phyloP scores from a whole-genome alignment of 1,139 yeast species.

The Suhomyces terraborum region DNA sequence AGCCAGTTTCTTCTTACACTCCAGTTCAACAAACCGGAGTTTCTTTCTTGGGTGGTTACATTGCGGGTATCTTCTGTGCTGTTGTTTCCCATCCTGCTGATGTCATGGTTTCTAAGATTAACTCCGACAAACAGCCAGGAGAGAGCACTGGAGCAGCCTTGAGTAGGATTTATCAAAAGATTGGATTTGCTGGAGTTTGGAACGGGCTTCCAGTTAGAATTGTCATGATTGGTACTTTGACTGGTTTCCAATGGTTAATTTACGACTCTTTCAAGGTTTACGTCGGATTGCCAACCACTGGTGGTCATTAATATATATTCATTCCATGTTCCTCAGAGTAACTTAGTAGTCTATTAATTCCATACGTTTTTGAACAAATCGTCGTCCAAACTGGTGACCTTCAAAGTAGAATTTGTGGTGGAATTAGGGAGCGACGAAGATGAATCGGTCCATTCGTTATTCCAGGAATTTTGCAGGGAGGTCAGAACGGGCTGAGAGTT shows the following conservation, averaged over 20 bases:
- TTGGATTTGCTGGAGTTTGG: constrained; percentile 92
- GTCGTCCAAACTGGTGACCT: constrained; percentile 34
- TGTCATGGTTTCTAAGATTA: constrained; percentile 92
- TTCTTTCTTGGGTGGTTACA: constrained; percentile 89
- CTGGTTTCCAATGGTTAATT: constrained; percentile 95
- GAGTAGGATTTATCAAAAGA: constrained; percentile 69
- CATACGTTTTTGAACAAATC: constrained; percentile 47
- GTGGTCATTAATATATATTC: constrained; percentile 49
- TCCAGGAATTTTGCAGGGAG: constrained; percentile 24
- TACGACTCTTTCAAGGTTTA: constrained; percentile 92
- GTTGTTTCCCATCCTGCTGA: constrained; percentile 95
- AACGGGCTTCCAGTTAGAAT: constrained; percentile 93
- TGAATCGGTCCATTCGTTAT: constrained; percentile 42
- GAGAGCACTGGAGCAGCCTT: constrained; percentile 72
- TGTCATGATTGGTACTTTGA: constrained; percentile 93
- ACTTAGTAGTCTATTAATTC: constrained; percentile 13
- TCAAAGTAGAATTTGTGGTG: constrained; percentile 4
- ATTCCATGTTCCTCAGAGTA: neutral
- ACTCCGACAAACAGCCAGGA: constrained; percentile 66
- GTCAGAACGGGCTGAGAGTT: neutral
- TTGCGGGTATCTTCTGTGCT: constrained; percentile 96
- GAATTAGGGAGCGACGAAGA: constrained; percentile 15
- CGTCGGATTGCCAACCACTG: constrained; percentile 90
- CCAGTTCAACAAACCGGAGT: constrained; percentile 84
- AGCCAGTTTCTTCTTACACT: constrained; percentile 41